These are phyloP conservation scores for Ascochyta pisi DNA, from an alignment of 2,329 filamentous ascomycete species.

Conservation along the genomic window DNA sequence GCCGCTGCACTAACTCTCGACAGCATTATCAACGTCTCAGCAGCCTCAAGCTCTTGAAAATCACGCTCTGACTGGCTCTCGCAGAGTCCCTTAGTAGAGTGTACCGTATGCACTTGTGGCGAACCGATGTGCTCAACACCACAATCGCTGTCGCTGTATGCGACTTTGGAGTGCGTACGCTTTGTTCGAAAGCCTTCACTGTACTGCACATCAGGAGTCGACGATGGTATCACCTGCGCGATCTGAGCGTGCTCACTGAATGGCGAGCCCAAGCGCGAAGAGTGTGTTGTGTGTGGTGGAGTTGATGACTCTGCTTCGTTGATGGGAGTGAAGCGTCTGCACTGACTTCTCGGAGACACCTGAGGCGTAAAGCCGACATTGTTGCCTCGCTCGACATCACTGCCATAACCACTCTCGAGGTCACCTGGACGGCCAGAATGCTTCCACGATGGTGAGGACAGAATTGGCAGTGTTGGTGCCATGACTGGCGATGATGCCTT, in stretches of 20 bases:
- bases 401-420: constrained; percentile 52
- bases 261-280: constrained; percentile 20
- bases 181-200: constrained; percentile 27
- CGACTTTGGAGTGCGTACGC: constrained; percentile 38
- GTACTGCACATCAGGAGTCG: constrained; percentile 20
- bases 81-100: no score
- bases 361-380: constrained; percentile 49
- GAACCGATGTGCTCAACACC: not conserved
- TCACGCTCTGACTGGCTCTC: not conserved
- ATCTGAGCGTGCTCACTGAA: constrained; percentile 6
- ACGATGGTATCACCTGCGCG: constrained; percentile 20
- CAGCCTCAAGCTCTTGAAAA: constrained; percentile 36
- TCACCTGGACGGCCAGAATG: constrained; percentile 29
- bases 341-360: constrained; percentile 47
- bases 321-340: constrained; percentile 44
- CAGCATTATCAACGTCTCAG: constrained; percentile 45
- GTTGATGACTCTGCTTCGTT: constrained; percentile 43
- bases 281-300: constrained; percentile 14
- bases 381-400: constrained; percentile 50
- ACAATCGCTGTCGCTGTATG: not conserved
- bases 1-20: constrained; percentile 28
- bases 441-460: constrained; percentile 21
- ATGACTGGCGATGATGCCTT: constrained; percentile 6
- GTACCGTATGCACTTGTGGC: not conserved
- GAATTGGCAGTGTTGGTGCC: constrained; percentile 22